Evolutionary conservation across 2,329 filamentous ascomycete species (phyloP).

Genomic region (Berkeleyomyces basicola): DNA sequence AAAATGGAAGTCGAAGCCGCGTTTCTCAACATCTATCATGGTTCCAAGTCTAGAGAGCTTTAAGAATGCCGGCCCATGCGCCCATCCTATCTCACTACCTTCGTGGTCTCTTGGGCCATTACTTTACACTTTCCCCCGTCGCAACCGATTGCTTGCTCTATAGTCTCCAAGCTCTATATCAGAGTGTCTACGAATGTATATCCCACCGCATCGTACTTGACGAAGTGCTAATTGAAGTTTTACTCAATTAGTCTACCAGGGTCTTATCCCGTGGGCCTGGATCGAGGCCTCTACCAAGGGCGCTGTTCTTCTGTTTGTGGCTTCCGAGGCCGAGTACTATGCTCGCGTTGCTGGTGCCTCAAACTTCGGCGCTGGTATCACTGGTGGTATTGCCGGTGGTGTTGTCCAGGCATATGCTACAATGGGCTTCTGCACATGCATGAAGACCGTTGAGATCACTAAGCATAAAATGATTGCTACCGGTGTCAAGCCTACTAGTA

Average conservation of each 20-base stretch:
- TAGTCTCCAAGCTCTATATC: too few species aligned
- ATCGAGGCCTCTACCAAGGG: constrained; percentile 99
- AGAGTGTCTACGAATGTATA: too few species aligned
- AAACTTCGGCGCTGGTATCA: constrained; percentile 78
- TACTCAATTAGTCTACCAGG: constrained; percentile 69
- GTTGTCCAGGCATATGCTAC: constrained; percentile 96
- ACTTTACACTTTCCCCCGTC: too few species aligned
- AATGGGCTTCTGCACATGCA: constrained; percentile 99
- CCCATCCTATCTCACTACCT: too few species aligned
- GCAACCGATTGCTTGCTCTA: too few species aligned
- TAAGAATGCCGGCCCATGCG: too few species aligned
- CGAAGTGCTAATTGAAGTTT: constrained; percentile 9
- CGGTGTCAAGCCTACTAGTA: constrained; percentile 74
- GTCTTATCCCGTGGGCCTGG: constrained; percentile 98
- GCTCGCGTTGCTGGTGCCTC: constrained; percentile 67
- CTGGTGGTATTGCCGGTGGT: constrained; percentile 82
- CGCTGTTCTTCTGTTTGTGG: constrained; percentile 96
- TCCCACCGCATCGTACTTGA: not conserved
- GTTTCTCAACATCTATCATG: not conserved
- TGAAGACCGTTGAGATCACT: constrained; percentile 99
- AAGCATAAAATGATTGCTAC: constrained; percentile 83
- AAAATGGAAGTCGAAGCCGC: not conserved
- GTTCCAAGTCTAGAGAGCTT: too few species aligned
- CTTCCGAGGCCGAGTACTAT: constrained; percentile 93
- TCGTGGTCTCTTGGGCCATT: too few species aligned